Evolutionary conservation across 768 basidiomycete genomes (phyloP), one percentile per base, ranked within the genome.

Genomic region (Kwoniella dejecticola): DNA sequence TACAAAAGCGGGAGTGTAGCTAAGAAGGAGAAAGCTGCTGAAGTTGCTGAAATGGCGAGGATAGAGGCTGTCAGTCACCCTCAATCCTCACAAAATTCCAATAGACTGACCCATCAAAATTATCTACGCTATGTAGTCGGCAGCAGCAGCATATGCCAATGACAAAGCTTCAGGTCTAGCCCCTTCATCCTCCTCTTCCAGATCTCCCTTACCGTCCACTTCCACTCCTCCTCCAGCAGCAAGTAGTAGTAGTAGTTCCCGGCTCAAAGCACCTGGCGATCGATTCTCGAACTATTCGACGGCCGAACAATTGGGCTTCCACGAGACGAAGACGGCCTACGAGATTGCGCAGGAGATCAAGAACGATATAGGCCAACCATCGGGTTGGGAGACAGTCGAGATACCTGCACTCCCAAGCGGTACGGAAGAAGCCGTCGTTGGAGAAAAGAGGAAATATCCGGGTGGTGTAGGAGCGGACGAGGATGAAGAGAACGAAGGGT

Each of bases 211-310:
- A n/a, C 36, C 64, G 17, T n/a, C 80, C 71, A 57, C 41, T 42
- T 42, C 41, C 6, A 19, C 41, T 13, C 12, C 79, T 69, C 53
- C 87, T 80, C 75, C 67, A 2, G 45, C 64, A 19, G 49, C 60
- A n/a, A 40, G 54, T 15, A 44, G 55, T n/a, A 38, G 7, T n/a
- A n/a, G n/a, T n/a, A 38, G 33, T 23, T 38, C 31, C 12, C 15
- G 36, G 7, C 33, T 13, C 21, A 75, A 4, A 87, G 85, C 72
- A 71, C 67, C 70, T 0, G 55, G 67, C 2, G 79, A 80, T 58
- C 74, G 70, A 87, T 85, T 64, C 62, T 83, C 88, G 0, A 89
- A 95, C 77, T 99, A 98, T 78, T 86, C 90, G 11, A 92, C 91
- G 0, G 87, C 94, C 0, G 87, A 85, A 52, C 89, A 87, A 1